Percentiles rank a stretch among this genome's conserved stretches.
Evolutionary conservation across 1,139 yeast species (phyloP).

Genomic region (Pichia sp.): DNA sequence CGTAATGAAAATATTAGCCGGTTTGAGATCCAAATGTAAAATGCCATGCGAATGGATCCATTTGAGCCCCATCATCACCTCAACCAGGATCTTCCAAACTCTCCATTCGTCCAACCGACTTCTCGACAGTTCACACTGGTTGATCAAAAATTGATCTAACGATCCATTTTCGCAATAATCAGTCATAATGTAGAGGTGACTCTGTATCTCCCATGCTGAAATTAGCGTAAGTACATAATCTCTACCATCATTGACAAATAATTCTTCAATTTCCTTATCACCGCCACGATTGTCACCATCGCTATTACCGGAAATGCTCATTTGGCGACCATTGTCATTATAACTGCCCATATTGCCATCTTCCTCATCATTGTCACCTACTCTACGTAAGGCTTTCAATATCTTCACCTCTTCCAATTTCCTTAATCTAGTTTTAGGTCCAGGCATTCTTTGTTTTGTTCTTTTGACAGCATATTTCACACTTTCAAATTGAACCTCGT

Average conservation of each 20-base stretch:
- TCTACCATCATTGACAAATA: slow-evolving; percentile 41
- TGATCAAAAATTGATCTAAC: slow-evolving; percentile 71
- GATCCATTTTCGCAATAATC: slow-evolving; percentile 96
- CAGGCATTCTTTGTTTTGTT: slow-evolving; percentile 54
- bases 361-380: slow-evolving; percentile 5
- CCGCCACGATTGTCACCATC: slow-evolving; percentile 38
- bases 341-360: neutral
- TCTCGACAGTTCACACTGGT: slow-evolving; percentile 65
- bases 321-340: neutral
- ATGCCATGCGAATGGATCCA: slow-evolving; percentile 75
- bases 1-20: slow-evolving; percentile 89
- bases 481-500: slow-evolving; percentile 62
- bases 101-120: slow-evolving; percentile 86
- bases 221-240: slow-evolving; percentile 76
- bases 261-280: neutral
- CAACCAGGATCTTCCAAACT: slow-evolving; percentile 92
- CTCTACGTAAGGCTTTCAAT: slow-evolving; percentile 38
- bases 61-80: slow-evolving; percentile 69
- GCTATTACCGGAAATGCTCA: slow-evolving; percentile 2
- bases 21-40: slow-evolving; percentile 84
- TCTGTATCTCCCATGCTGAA: slow-evolving; percentile 80
- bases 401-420: slow-evolving; percentile 56
- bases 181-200: slow-evolving; percentile 83
- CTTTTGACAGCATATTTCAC: slow-evolving; percentile 82
- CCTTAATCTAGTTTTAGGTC: slow-evolving; percentile 48